Base-by-base conservation (phyloP, 2,329 filamentous ascomycete genomes). In the Venturia asperata region DNA sequence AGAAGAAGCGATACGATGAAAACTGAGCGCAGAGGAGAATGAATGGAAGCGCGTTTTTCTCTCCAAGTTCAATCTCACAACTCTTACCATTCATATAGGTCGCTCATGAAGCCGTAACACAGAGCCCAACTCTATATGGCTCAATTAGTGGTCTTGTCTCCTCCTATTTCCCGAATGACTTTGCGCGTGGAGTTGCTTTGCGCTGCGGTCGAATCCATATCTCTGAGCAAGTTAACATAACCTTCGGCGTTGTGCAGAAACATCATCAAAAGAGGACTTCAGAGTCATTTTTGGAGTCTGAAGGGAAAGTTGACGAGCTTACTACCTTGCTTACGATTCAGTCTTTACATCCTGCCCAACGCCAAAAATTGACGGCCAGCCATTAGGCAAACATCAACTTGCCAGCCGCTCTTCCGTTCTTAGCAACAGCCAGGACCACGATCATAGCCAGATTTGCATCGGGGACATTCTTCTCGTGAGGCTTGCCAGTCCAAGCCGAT, bases 371-470 rank as follows among this genome's bases (percentile, higher is more conserved):
- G 24, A 19, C 17, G 7, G n/a, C 13, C 49, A 55, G 27, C 17
- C 10, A 15, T 15, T 61, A 61, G 2, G 41, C 58, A 61, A 61
- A 61, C 27, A 37, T 5, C 34, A 61, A 13, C 58, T 61, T 43
- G 10, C 24, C 58, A 37, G 58, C 41, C 11, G 37, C 41, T 43
- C 58, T 41, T 43, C 58, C 58, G n/a, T 61, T 61, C 19, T 43
- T 61, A 27, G 37, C 58, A 13, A 41, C 41, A 27, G 58, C 58
- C 21, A 61, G n/a, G 5, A 61, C 34, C 7, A 61, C 41, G 17
- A 61, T 21, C 58, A 61, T 61, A 15, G 37, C 19, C 58, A 24
- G 13, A 61, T 37, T 61, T 7, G 41, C 34, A 27, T 61, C 58
- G 2, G 58, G 58, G 19, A 61, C 58, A 42, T 43, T 41, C 34